Evolutionary conservation across 495 filamentous ascomycete species (phyloP).

Genomic region (Hypomontagnella monticulosa): DNA sequence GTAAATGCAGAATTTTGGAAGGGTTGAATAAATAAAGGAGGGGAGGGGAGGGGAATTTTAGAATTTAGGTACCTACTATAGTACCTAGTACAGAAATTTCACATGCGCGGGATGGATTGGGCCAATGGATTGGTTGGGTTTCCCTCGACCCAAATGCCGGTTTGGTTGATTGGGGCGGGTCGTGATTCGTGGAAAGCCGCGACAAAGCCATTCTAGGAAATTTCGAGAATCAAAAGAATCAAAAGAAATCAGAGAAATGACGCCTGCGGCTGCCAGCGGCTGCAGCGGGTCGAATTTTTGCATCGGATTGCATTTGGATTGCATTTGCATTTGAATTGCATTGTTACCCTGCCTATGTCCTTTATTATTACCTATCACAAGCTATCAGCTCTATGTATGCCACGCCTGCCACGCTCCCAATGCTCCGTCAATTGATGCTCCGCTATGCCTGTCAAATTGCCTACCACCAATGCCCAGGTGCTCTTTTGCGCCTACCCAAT

Average conservation of each 20-base stretch:
- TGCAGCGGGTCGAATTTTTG: constrained; percentile 33
- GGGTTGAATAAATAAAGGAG: not conserved
- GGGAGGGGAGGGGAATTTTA: constrained; percentile 12
- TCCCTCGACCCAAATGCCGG: constrained; percentile 25
- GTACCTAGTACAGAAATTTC: constrained; percentile 31
- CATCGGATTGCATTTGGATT: too few relatives aligned
- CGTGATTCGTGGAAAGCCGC: constrained; percentile 25
- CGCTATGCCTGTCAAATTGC: too few relatives aligned
- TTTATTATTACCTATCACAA: too few relatives aligned
- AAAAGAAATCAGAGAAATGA: constrained; percentile 21
- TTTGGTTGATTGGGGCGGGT: constrained; percentile 30
- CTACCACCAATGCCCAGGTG: too few relatives aligned
- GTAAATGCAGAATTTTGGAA: too few relatives aligned
- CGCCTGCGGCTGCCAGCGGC: constrained; percentile 38
- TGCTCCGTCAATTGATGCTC: too few relatives aligned
- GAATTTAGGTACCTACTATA: not conserved
- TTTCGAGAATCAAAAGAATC: constrained; percentile 16
- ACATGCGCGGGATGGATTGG: constrained; percentile 40
- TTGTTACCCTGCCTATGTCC: constrained; percentile 10
- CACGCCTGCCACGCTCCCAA: too few relatives aligned
- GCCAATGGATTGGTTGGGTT: too few relatives aligned
- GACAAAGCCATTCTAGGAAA: constrained; percentile 26
- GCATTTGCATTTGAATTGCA: too few relatives aligned
- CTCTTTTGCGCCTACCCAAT: too few relatives aligned
- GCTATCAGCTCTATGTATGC: not conserved